Evolutionary conservation across 495 filamentous ascomycete species (phyloP).

Genomic region (Collariella sp.): DNA sequence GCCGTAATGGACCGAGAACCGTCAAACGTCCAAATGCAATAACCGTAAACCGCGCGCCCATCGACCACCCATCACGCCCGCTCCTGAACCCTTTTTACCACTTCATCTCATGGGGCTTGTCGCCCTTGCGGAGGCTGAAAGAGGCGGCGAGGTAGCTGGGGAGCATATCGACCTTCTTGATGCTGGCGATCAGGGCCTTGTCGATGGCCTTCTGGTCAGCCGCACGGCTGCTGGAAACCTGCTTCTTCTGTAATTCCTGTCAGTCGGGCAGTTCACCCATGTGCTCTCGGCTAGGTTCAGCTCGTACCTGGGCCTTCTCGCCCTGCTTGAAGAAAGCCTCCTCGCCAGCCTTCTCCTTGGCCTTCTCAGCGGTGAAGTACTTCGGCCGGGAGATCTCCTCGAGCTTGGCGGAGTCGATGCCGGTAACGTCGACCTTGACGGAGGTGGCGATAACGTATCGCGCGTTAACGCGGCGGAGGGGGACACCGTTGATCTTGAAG

Average conservation of each 20-base stretch:
- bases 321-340: slow-evolving; percentile 99
- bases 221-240: slow-evolving; percentile 76
- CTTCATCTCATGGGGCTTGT: slow-evolving; percentile 97
- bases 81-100: slow-evolving; percentile 48
- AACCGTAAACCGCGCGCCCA: slow-evolving; percentile 37
- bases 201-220: slow-evolving; percentile 97
- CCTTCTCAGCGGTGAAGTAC: slow-evolving; percentile 96
- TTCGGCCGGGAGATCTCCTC: slow-evolving; percentile 74
- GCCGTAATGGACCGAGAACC: slow-evolving; percentile 49
- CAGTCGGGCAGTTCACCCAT: slow-evolving; percentile 12
- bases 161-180: slow-evolving; percentile 93
- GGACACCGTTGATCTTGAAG: slow-evolving; percentile 99
- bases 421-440: slow-evolving; percentile 74
- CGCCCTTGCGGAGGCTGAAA: slow-evolving; percentile 95
- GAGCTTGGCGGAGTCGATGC: slow-evolving; percentile 71
- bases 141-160: slow-evolving; percentile 79
- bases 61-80: slow-evolving; percentile 27
- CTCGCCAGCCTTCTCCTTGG: slow-evolving; percentile 77
- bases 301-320: slow-evolving; percentile 87
- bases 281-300: neutral
- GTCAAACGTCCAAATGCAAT: slow-evolving; percentile 51
- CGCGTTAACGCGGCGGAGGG: slow-evolving; percentile 93
- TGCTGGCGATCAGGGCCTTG: slow-evolving; percentile 77
- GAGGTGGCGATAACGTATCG: slow-evolving; percentile 99
- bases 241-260: slow-evolving; percentile 73